A percentile compares a stretch with the other conserved stretches of the same genome.
phyloP scores from a whole-genome alignment of 176 grass and related monocot genomes.

The Juncus effusus region DNA sequence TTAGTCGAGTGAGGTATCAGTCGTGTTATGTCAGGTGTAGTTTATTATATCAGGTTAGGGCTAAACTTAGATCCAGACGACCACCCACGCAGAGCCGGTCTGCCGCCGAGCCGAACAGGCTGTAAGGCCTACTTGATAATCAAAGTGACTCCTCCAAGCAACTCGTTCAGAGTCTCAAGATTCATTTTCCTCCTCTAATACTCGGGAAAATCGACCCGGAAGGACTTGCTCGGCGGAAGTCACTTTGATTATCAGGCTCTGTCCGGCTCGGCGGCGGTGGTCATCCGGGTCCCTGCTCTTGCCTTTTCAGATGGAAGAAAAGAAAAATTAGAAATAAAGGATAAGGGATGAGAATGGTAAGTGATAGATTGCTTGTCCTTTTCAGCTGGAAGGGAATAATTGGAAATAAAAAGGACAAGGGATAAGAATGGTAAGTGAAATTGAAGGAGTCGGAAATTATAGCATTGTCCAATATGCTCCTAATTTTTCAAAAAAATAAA shows the following conservation, averaged over 20 bases:
- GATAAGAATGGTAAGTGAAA: no score
- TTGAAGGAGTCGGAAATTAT: no score
- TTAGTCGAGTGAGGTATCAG: no score
- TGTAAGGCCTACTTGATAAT: constrained; percentile 72
- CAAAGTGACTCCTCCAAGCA: constrained; percentile 51
- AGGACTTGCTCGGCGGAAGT: constrained; percentile 58
- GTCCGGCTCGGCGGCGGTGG: constrained; percentile 34
- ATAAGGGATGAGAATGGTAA: no score
- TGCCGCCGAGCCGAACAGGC: constrained; percentile 55
- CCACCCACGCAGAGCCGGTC: constrained; percentile 36
- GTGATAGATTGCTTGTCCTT: no score
- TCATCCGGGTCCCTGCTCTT: constrained; percentile 24
- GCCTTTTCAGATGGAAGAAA: no score
- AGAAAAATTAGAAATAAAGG: no score
- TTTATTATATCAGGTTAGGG: constrained; percentile 10
- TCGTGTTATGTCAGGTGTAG: no score
- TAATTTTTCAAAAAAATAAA: no score
- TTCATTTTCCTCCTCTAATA: constrained; percentile 52
- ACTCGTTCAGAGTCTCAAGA: constrained; percentile 51
- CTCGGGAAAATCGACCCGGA: constrained; percentile 50
- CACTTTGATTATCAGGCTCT: constrained; percentile 69
- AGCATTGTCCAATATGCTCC: no score
- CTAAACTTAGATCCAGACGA: constrained; percentile 22
- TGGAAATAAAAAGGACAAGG: no score
- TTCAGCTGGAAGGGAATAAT: constrained; percentile 3